A percentile compares a stretch with the other conserved stretches of the same genome.
phyloP scores from a whole-genome alignment of 1,139 yeast species.

The Kodamaea derodonti region DNA sequence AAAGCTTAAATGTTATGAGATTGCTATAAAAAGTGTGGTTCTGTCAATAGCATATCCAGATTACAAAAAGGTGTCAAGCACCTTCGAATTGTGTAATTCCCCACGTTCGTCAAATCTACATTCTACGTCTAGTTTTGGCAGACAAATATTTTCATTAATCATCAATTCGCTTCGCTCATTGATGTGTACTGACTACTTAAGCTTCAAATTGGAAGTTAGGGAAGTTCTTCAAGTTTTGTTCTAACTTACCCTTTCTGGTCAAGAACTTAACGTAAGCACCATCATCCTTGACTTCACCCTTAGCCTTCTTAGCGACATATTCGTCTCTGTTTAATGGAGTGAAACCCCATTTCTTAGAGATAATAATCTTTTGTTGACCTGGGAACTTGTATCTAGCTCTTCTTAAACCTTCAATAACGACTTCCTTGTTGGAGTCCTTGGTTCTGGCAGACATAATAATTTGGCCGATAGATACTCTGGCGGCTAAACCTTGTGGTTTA shows the following conservation, averaged over 20 bases:
- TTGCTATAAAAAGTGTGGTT: too few species aligned
- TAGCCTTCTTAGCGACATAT: conserved; percentile 88
- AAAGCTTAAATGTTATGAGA: too few species aligned
- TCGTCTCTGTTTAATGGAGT: conserved; percentile 98
- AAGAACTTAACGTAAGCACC: conserved; percentile 99
- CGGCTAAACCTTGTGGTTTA: conserved; percentile 99
- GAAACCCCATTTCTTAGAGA: conserved; percentile 99
- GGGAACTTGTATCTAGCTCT: conserved; percentile 99
- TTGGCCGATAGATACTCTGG: conserved; percentile 99
- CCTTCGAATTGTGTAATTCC: too few species aligned
- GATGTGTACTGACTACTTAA: too few species aligned
- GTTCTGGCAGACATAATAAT: conserved; percentile 97
- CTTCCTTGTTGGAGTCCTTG: conserved; percentile 95
- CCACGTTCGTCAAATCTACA: too few species aligned
- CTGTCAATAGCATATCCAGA: too few species aligned
- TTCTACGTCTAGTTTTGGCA: too few species aligned
- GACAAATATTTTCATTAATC: too few species aligned
- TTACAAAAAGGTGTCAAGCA: too few species aligned
- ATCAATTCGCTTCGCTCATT: too few species aligned
- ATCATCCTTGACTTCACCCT: conserved; percentile 98
- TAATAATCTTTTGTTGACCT: conserved; percentile 98
- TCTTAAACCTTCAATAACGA: conserved; percentile 98
- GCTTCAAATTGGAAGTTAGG: conserved; percentile 77
- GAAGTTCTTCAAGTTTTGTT: conserved; percentile 88
- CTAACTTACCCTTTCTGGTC: conserved; percentile 93